phyloP scores from a whole-genome alignment of 1,139 yeast species.

The Candida buenavistaensis region DNA sequence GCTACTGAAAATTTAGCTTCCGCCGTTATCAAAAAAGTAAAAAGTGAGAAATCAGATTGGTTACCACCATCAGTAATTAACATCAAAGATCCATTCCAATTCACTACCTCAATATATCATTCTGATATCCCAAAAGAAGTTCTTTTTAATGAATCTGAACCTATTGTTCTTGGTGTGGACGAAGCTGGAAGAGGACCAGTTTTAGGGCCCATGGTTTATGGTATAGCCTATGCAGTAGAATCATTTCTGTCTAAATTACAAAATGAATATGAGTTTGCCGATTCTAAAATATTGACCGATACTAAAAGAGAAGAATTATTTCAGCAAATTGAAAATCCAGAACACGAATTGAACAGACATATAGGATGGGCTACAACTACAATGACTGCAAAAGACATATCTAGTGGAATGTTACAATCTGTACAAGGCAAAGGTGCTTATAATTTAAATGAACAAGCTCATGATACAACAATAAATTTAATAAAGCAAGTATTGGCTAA shows the following conservation, averaged over 20 bases:
- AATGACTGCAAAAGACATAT: slow-evolving; percentile 84
- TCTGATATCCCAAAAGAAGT: slow-evolving; percentile 31
- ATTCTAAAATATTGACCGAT: slow-evolving; percentile 84
- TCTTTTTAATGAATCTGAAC: slow-evolving; percentile 16
- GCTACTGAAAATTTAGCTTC: neutral
- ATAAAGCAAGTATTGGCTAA: slow-evolving; percentile 59
- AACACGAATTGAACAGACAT: slow-evolving; percentile 48
- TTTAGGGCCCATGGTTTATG: slow-evolving; percentile 95
- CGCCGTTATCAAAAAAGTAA: neutral
- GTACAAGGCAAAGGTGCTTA: slow-evolving; percentile 55
- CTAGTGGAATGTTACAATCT: slow-evolving; percentile 79
- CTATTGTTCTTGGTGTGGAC: slow-evolving; percentile 79
- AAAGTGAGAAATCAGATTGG: slow-evolving; percentile 8
- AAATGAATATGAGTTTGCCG: slow-evolving; percentile 77
- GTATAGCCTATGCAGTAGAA: slow-evolving; percentile 72
- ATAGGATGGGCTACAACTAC: slow-evolving; percentile 89
- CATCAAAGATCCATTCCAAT: slow-evolving; percentile 24
- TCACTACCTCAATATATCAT: slow-evolving; percentile 36
- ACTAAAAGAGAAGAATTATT: slow-evolving; percentile 64
- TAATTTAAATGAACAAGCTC: slow-evolving; percentile 94
- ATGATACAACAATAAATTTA: slow-evolving; percentile 82
- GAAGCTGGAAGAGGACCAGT: slow-evolving; percentile 99
- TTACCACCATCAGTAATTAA: slow-evolving; percentile 33
- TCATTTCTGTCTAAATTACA: slow-evolving; percentile 53
- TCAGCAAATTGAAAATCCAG: slow-evolving; percentile 50